Base-by-base conservation (phyloP, 768 basidiomycete species). In the Cyclocybe aegerita region DNA sequence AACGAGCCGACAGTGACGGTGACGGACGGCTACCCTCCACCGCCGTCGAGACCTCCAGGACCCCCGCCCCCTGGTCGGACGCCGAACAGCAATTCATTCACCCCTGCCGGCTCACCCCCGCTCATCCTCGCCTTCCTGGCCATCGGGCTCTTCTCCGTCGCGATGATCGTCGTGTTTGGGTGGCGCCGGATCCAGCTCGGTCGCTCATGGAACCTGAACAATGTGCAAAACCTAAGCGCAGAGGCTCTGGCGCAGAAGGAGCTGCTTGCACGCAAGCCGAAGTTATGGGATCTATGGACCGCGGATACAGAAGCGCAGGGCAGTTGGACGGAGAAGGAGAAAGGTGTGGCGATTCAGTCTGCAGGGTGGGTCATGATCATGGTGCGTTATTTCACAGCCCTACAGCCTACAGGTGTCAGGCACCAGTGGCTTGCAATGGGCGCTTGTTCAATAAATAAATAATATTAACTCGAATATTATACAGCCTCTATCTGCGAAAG, bases 71-170 rank as follows among this genome's bases (percentile, higher is more conserved):
- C 46, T 35, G 17, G 17, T 12, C 36, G 31, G 29, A 42, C 35
- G 14, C 35, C 12, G 46, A 17, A 9, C 46, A 36, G 23, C 4
- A 41, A 23, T 16, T 33, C 33, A 11, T 66, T 73, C 53, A 57
- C 68, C n/a, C 57, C 69, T 1, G 56, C 56, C 1, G 70, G 67
- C 9, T 81, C 80, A 0, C 78, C 81, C 0, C 79, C 80, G 5
- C 70, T 85, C 55, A 78, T 86, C 40, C 70, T 85, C 34, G 81
- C 78, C 1, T 81, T 84, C 58, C 65, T 86, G 17, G 77, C 79
- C n/a, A 74, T 83, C 29, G 81, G 79, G 3, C 58, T 86, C 12
- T 81, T 85, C 54, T 63, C 68, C 14, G 63, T 72, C n/a, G 71
- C 71, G 0, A 76, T 83, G 70, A 50, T 79, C 9, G 65, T 71